phyloP scores from a whole-genome alignment of 2,329 filamentous ascomycete species.

The Aspergillus spinulosporus region DNA sequence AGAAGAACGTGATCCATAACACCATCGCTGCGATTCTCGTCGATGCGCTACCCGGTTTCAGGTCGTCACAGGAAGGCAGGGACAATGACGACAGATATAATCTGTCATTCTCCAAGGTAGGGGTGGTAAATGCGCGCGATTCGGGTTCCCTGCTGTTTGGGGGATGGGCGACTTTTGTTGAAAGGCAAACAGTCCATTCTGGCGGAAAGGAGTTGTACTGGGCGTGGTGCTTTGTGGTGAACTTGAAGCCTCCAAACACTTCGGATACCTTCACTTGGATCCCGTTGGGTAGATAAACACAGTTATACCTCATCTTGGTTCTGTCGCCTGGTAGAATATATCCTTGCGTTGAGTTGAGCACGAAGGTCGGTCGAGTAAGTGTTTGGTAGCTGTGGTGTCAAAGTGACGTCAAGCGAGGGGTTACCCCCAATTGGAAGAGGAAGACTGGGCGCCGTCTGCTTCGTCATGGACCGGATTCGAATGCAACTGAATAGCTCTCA shows the following conservation, averaged over 20 bases:
- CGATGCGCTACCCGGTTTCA: constrained; percentile 23
- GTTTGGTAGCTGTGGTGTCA: not conserved
- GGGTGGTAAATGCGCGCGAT: not conserved
- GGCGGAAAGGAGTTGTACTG: constrained; percentile 2
- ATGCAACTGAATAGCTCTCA: not conserved
- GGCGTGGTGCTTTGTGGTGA: not conserved
- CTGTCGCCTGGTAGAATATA: not conserved
- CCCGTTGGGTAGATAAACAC: constrained; percentile 1
- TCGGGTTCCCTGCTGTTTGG: constrained; percentile 15
- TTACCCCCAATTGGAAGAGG: not conserved
- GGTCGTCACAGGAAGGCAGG: constrained; percentile 25
- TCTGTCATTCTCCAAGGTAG: constrained; percentile 31
- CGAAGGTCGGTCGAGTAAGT: not conserved
- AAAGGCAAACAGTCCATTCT: constrained; percentile 6
- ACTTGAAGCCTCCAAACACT: constrained; percentile 9
- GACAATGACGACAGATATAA: constrained; percentile 30
- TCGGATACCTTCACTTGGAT: constrained; percentile 3
- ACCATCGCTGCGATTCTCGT: constrained; percentile 4
- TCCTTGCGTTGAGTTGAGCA: not conserved
- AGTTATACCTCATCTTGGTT: constrained; percentile 2
- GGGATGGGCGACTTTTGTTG: not conserved
- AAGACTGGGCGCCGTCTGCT: not conserved
- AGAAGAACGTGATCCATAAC: constrained; percentile 8
- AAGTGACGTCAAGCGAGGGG: constrained; percentile 2
- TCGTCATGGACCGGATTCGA: not conserved